Conservation (phyloP, 2,329 filamentous ascomycete genomes). For the Talaromyces atroroseus region DNA sequence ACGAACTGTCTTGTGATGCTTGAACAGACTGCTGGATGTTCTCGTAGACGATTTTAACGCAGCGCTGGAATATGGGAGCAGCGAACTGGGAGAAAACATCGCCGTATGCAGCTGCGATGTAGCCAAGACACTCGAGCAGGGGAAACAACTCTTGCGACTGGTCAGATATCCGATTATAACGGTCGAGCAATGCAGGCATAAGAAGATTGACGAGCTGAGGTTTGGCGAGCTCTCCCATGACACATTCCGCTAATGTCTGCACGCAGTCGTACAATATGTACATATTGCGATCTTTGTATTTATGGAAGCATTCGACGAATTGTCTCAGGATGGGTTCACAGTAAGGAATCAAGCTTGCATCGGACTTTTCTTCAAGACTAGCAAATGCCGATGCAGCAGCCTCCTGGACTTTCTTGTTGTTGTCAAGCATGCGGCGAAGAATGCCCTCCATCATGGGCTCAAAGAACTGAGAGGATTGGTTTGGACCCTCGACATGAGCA, state of each 20-base stretch:
- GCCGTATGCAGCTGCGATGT: slow-evolving; percentile 81
- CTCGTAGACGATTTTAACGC: slow-evolving; percentile 82
- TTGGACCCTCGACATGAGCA: slow-evolving; percentile 62
- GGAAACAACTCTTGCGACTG: slow-evolving; percentile 92
- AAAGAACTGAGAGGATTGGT: slow-evolving; percentile 71
- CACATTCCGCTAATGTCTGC: slow-evolving; percentile 88
- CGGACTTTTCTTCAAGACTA: slow-evolving; percentile 89
- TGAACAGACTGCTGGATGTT: slow-evolving; percentile 78
- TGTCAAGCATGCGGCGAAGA: slow-evolving; percentile 87
- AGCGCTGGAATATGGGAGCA: slow-evolving; percentile 77
- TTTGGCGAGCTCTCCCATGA: slow-evolving; percentile 73
- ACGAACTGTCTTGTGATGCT: slow-evolving; percentile 59
- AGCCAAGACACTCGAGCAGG: slow-evolving; percentile 91
- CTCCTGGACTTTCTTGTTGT: slow-evolving; percentile 96
- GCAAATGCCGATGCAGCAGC: slow-evolving; percentile 94
- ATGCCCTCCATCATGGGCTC: slow-evolving; percentile 97
- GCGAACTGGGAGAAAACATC: slow-evolving; percentile 80
- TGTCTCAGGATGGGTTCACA: slow-evolving; percentile 85
- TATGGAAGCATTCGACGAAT: slow-evolving; percentile 84
- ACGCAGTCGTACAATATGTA: slow-evolving; percentile 98
- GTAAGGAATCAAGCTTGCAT: slow-evolving; percentile 73
- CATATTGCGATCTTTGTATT: slow-evolving; percentile 98
- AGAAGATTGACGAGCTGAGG: slow-evolving; percentile 75
- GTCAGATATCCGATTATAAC: slow-evolving; percentile 82
- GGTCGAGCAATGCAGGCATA: slow-evolving; percentile 85